phyloP scores from a whole-genome alignment of 2,329 filamentous ascomycete genomes.

The Sporothrix euskadiensis region DNA sequence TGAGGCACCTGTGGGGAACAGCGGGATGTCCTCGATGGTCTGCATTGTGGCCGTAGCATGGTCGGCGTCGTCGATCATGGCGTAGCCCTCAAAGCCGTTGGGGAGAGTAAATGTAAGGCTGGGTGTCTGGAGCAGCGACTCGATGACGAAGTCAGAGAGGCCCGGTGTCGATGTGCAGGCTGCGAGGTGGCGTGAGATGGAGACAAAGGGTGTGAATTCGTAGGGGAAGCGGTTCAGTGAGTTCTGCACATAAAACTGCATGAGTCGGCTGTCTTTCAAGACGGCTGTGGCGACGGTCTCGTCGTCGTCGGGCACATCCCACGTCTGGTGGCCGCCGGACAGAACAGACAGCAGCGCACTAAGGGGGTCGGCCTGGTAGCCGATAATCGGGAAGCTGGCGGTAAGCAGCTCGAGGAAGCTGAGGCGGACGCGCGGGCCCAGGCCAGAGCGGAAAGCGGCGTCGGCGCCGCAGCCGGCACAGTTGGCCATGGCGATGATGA shows the following conservation, averaged over 20 bases:
- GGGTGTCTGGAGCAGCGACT: constrained; percentile 67
- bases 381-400: constrained; percentile 64
- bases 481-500: constrained; percentile 53
- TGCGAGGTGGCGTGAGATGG: constrained; percentile 65
- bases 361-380: constrained; percentile 72
- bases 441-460: constrained; percentile 54
- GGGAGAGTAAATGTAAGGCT: constrained; percentile 79
- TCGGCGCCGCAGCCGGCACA: constrained; percentile 49
- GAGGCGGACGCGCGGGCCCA: constrained; percentile 63
- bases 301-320: constrained; percentile 52
- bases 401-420: constrained; percentile 71
- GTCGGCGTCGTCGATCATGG: constrained; percentile 79
- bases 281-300: constrained; percentile 46
- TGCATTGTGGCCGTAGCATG: constrained; percentile 66
- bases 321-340: constrained; percentile 52
- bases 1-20: constrained; percentile 56
- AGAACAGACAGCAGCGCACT: constrained; percentile 66
- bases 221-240: constrained; percentile 80
- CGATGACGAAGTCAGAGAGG: constrained; percentile 52
- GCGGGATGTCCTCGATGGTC: constrained; percentile 62
- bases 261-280: constrained; percentile 57
- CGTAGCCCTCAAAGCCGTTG: constrained; percentile 69
- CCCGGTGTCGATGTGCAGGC: constrained; percentile 46
- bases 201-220: constrained; percentile 77
- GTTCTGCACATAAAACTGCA: constrained; percentile 63